phyloP scores from a whole-genome alignment of 371 early-diverging fungal species.

The Apophysomyces sp. region DNA sequence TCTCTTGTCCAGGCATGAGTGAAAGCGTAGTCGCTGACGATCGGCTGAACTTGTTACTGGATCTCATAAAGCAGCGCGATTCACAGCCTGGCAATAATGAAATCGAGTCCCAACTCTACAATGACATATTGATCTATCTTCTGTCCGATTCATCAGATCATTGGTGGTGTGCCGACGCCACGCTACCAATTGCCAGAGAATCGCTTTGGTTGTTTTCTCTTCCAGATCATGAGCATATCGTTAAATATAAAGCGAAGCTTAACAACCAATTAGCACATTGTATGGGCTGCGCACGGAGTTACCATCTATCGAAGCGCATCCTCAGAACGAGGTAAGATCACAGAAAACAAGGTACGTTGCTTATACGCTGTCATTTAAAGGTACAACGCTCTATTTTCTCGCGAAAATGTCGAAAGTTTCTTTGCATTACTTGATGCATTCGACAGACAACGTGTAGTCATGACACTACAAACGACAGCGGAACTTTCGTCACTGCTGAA shows the following conservation, averaged over 20 bases:
- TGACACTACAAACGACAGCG: slow-evolving; percentile 6
- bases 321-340: slow-evolving; percentile 23
- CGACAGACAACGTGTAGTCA: slow-evolving; percentile 23
- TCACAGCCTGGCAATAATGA: slow-evolving; percentile 20
- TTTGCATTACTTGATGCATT: slow-evolving; percentile 30
- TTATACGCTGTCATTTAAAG: slow-evolving; percentile 13
- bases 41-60: slow-evolving; percentile 10
- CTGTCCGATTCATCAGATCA: slow-evolving; percentile 25
- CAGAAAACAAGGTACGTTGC: neutral
- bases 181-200: slow-evolving; percentile 34
- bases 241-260: slow-evolving; percentile 38
- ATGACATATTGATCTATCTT: slow-evolving; percentile 34
- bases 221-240: slow-evolving; percentile 40
- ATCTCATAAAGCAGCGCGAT: slow-evolving; percentile 15
- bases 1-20: neutral
- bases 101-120: slow-evolving; percentile 37
- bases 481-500: slow-evolving; percentile 7
- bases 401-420: slow-evolving; percentile 33
- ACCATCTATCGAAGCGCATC: slow-evolving; percentile 29
- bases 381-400: slow-evolving; percentile 28
- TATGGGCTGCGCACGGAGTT: slow-evolving; percentile 26
- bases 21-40: neutral
- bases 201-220: slow-evolving; percentile 48
- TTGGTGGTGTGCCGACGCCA: slow-evolving; percentile 42
- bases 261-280: slow-evolving; percentile 29